Evolutionary conservation across 2,329 filamentous ascomycete genomes (phyloP), one percentile per base, ranked within the genome.

Genomic region (Pseudogymnoascus sp.): DNA sequence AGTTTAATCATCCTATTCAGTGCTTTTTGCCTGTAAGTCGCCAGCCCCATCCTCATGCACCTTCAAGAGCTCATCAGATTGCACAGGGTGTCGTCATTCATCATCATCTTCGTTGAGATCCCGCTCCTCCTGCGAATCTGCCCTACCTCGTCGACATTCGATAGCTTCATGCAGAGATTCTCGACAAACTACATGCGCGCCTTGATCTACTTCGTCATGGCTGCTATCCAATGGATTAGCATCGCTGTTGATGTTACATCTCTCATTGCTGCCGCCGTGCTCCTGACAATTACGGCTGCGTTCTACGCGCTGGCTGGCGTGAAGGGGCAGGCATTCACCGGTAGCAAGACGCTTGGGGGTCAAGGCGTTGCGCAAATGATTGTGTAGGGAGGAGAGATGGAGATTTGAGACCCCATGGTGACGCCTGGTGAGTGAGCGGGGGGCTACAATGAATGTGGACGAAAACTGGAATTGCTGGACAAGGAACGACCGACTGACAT

Each of bases 121-220:
- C 95, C 95, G 29, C 87, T 97, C 65, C 89, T 99, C 64, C 87
- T 99, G 66, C 90, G 95, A 77, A 97, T 99, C 79, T 99, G 95
- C 80, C 95, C 95, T 64, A 99, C 95, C 5, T 97, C 93, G 13
- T 77, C 87, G 67, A 86, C 84, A 68, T 99, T 99, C 79, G 95
- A 99, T 76, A 80, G 79, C 68, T 88, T 92, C 74, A 93, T 99
- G 76, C 92, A 93, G 77, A 88, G 85, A 72, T 90, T 99, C 80
- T 91, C 91, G 67, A 96, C 93, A 65, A 97, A 97, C 81, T 97
- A 93, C 80, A 96, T 95, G 87, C 92, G 95, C 77, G 93, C 93
- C 19, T 89, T 81, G 64, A 88, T 96, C 74, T 99, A 99, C 78
- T 77, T 79, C 64, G 78, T 85, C 74, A 93, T 97, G 89, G 89